Base-by-base conservation (phyloP, 2,329 filamentous ascomycete genomes). In the Geoglossum cookeanum region DNA sequence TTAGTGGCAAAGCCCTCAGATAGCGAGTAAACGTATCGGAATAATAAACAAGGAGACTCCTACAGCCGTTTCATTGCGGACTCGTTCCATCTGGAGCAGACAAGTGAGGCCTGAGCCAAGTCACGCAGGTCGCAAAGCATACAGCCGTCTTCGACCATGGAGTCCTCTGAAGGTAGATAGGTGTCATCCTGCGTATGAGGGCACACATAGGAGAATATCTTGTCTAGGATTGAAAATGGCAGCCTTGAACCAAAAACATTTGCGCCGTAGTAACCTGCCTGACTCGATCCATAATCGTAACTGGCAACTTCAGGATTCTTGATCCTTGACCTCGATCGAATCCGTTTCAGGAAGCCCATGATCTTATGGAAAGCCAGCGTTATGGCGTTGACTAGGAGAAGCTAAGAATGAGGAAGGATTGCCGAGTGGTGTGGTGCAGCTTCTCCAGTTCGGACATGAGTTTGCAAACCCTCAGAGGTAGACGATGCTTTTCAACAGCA, bases 91-190 rank as follows among this genome's bases (percentile, higher is more conserved):
- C 76, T 75, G 64, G 80, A 80, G 68, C 80, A 87, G 55, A 87
- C 86, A 67, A 80, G 76, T 44, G 82, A 80, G 68, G 87, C 91
- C 68, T 87, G 82, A 56, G 88, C 81, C 58, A 96, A 78, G 69
- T 96, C 89, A 63, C 90, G 83, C 74, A 92, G 78, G 71, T 95
- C 88, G 72, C 91, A 97, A 63, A 94, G 81, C 85, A 92, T 91
- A 72, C 91, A 97, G 58, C 81, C 82, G 71, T 88, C 83, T 63
- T 85, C 84, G 55, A 81, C 78, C 62, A 84, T 81, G 59, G 84
- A 87, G 64, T 86, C 79, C 72, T 97, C 91, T 65, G 86, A 91
- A 47, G 82, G 83, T 62, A 87, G 83, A 69, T 92, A 94, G 59
- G 77, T 82, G 66, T 83, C 75, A 70, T 97, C 90, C 57, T 73